Evolutionary conservation across 2,329 filamentous ascomycete species (phyloP).

Genomic region (Thelonectria rubi): DNA sequence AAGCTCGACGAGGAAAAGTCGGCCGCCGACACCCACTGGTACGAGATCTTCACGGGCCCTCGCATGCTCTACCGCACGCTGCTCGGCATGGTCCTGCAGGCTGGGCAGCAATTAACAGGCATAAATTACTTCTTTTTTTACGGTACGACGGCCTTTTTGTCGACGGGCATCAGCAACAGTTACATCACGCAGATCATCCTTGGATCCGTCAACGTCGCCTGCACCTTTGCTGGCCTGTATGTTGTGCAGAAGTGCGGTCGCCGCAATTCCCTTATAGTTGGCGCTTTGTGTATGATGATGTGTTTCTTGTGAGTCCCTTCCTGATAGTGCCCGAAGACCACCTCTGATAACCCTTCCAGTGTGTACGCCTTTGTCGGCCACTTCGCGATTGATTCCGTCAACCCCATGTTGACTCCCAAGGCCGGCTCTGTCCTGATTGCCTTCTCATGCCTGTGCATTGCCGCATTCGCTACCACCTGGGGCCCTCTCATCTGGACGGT

Average conservation of each 20-base stretch:
- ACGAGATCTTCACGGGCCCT: slow-evolving; percentile 73
- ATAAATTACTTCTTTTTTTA: slow-evolving; percentile 71
- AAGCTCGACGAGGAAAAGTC: slow-evolving; percentile 58
- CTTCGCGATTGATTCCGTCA: slow-evolving; percentile 52
- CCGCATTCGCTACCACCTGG: slow-evolving; percentile 74
- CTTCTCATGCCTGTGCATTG: slow-evolving; percentile 75
- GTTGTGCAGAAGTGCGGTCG: slow-evolving; percentile 73
- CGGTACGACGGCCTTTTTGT: slow-evolving; percentile 70
- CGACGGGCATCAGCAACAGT: slow-evolving; percentile 70
- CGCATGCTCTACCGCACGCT: slow-evolving; percentile 71
- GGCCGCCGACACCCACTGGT: slow-evolving; percentile 57
- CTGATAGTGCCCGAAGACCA: rapidly evolving
- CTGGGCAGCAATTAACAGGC: slow-evolving; percentile 74
- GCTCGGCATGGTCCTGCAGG: slow-evolving; percentile 70
- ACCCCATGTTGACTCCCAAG: slow-evolving; percentile 56
- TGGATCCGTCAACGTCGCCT: slow-evolving; percentile 72
- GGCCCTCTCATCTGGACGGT: slow-evolving; percentile 75
- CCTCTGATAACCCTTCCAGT: slow-evolving; percentile 30
- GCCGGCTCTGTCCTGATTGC: slow-evolving; percentile 70
- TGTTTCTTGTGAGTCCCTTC: slow-evolving; percentile 55
- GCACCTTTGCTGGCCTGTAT: slow-evolving; percentile 72
- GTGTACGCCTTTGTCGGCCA: slow-evolving; percentile 61
- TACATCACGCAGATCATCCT: slow-evolving; percentile 76
- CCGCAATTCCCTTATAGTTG: slow-evolving; percentile 68
- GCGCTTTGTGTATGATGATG: slow-evolving; percentile 66